Conservation (phyloP, 192 early-diverging fungal species). For the Coemansia sp. region DNA sequence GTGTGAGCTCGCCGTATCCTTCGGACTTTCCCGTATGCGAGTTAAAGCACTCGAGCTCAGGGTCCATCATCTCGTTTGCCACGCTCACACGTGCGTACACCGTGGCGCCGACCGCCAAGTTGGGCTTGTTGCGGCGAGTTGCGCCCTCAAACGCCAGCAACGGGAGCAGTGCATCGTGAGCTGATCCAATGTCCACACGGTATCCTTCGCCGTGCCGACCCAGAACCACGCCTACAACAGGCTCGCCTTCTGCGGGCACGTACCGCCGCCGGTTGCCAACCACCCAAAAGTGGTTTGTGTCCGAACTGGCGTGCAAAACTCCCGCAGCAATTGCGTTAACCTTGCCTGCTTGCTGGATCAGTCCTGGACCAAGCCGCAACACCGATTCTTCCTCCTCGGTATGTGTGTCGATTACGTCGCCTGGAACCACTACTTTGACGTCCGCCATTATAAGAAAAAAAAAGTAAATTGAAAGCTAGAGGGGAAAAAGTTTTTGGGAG, state of each 20-base stretch:
- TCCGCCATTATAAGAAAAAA: conserved; percentile 18
- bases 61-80: conserved; percentile 96
- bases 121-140: conserved; percentile 86
- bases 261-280: conserved; percentile 86
- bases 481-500: no score
- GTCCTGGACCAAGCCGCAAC: conserved; percentile 79
- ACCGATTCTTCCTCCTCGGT: conserved; percentile 22
- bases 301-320: conserved; percentile 58
- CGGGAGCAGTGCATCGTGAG: conserved; percentile 78
- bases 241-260: conserved; percentile 80
- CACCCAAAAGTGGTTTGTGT: conserved; percentile 74
- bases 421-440: conserved; percentile 38
- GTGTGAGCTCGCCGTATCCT: conserved; percentile 87
- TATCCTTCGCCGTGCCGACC: conserved; percentile 72
- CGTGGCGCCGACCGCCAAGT: conserved; percentile 70
- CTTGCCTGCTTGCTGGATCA: conserved; percentile 65
- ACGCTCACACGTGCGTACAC: conserved; percentile 82
- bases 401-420: conserved; percentile 41
- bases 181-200: conserved; percentile 91
- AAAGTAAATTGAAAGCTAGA: neutral
- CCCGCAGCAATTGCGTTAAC: conserved; percentile 75
- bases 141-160: conserved; percentile 92
- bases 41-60: conserved; percentile 91
- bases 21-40: conserved; percentile 77
- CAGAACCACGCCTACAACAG: conserved; percentile 81